These are phyloP conservation scores for Saccharomycopsis sp. DNA, from an alignment of 805 yeast genomes.

Conservation along the genomic window DNA sequence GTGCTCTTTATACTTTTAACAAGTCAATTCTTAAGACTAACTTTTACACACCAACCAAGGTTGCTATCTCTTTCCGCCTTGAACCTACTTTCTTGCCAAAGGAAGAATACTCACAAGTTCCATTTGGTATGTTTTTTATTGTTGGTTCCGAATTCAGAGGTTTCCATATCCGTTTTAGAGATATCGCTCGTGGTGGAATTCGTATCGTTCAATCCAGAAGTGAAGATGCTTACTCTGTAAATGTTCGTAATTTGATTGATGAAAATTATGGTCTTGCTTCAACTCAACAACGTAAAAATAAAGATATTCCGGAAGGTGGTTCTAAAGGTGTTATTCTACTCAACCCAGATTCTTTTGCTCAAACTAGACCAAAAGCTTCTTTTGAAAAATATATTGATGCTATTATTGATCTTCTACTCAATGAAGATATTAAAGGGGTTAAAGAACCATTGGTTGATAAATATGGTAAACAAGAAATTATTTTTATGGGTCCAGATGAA, in stretches of 20 bases:
- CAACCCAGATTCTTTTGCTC: conserved; percentile 60
- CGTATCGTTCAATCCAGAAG: conserved; percentile 86
- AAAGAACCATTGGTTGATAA: conserved; percentile 80
- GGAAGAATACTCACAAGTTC: conserved; percentile 83
- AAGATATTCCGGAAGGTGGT: conserved; percentile 99
- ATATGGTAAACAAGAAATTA: conserved; percentile 74
- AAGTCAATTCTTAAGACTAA: conserved; percentile 84
- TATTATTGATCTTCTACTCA: conserved; percentile 72
- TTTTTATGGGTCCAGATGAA: conserved; percentile 99
- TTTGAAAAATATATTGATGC: conserved; percentile 92
- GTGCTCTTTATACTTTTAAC: conserved; percentile 77
- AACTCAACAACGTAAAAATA: conserved; percentile 94
- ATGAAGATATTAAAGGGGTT: conserved; percentile 59
- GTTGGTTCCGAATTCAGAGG: conserved; percentile 97
- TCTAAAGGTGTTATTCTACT: conserved; percentile 92
- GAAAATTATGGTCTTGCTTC: conserved; percentile 93
- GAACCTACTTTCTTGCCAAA: conserved; percentile 77
- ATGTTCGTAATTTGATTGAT: conserved; percentile 83
- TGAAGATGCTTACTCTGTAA: conserved; percentile 72
- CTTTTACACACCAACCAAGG: conserved; percentile 87
- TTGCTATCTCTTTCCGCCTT: conserved; percentile 87
- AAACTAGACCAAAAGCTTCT: conserved; percentile 70
- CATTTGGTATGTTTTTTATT: conserved; percentile 89
- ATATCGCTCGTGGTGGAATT: conserved; percentile 97
- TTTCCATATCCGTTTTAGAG: conserved; percentile 93